Conservation (phyloP, 768 basidiomycete genomes). For the Boletus huronensis region DNA sequence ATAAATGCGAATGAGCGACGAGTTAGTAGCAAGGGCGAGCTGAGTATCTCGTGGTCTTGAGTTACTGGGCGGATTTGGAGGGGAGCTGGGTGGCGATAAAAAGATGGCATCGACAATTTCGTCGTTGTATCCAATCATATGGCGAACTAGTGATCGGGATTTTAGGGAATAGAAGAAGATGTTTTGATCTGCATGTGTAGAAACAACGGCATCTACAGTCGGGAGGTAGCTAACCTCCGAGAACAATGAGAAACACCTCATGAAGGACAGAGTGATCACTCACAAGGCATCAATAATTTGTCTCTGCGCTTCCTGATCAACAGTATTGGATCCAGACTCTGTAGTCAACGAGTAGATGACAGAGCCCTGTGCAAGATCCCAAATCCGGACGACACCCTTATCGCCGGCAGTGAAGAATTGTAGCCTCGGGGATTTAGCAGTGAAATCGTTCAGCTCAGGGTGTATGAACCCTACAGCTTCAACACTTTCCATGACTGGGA, state of each 20-base stretch:
- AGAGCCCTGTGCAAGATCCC: conserved; percentile 71
- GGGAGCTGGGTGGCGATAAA: conserved; percentile 47
- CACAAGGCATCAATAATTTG: conserved; percentile 84
- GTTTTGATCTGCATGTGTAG: conserved; percentile 95
- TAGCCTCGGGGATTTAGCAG: conserved; percentile 36
- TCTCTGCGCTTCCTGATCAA: conserved; percentile 71
- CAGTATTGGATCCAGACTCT: conserved; percentile 32
- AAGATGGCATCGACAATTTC: conserved; percentile 91
- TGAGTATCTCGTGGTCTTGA: conserved; percentile 52
- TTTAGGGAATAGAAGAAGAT: conserved; percentile 85
- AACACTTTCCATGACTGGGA: conserved; percentile 80
- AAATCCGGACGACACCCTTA: conserved; percentile 79
- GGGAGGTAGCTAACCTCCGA: conserved; percentile 59
- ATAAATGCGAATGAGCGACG: conserved; percentile 90
- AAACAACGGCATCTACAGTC: conserved; percentile 60
- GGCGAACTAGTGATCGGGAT: conserved; percentile 62
- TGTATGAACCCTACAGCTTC: conserved; percentile 79
- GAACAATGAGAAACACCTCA: conserved; percentile 15
- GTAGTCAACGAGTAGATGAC: conserved; percentile 57
- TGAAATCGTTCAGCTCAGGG: conserved; percentile 44
- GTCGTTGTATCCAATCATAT: conserved; percentile 96
- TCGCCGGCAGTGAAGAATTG: conserved; percentile 89
- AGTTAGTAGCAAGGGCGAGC: conserved; percentile 96
- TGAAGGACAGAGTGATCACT: conserved; percentile 32
- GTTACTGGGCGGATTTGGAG: conserved; percentile 16